Conservation (phyloP, 257 asterid genomes). For the Nemophila menziesii region DNA sequence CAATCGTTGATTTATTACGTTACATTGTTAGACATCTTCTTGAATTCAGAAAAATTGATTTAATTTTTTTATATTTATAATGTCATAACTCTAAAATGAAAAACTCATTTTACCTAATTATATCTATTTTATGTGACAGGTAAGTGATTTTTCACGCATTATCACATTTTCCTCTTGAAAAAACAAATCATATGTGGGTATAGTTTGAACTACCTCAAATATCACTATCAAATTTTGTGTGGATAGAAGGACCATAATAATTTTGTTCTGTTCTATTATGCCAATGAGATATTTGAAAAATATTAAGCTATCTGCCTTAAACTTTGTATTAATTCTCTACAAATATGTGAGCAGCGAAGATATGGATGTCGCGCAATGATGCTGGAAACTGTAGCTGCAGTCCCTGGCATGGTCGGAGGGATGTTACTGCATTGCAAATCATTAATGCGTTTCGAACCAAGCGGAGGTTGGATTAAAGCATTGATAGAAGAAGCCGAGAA, state of each 20-base stretch:
- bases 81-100: too few relatives aligned
- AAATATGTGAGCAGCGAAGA: conserved; percentile 31
- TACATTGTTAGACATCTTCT: neutral
- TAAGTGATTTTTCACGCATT: too few relatives aligned
- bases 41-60: too few relatives aligned
- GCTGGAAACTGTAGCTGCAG: conserved; percentile 69
- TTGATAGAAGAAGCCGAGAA: conserved; percentile 61
- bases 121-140: too few relatives aligned
- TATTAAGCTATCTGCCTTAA: neutral
- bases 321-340: neutral
- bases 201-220: too few relatives aligned
- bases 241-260: too few relatives aligned
- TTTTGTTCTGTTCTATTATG: too few relatives aligned
- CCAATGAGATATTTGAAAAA: too few relatives aligned
- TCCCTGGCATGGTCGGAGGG: conserved; percentile 76
- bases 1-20: neutral
- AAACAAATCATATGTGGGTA: too few relatives aligned
- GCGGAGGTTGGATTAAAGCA: conserved; percentile 67
- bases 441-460: conserved; percentile 46
- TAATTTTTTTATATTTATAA: neutral
- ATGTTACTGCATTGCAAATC: conserved; percentile 53
- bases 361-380: conserved; percentile 69
- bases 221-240: too few relatives aligned
- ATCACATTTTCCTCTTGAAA: too few relatives aligned
- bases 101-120: too few relatives aligned